Base-by-base conservation (phyloP, 1,284 basidiomycete species). In the Heterobasidion parviporum region DNA sequence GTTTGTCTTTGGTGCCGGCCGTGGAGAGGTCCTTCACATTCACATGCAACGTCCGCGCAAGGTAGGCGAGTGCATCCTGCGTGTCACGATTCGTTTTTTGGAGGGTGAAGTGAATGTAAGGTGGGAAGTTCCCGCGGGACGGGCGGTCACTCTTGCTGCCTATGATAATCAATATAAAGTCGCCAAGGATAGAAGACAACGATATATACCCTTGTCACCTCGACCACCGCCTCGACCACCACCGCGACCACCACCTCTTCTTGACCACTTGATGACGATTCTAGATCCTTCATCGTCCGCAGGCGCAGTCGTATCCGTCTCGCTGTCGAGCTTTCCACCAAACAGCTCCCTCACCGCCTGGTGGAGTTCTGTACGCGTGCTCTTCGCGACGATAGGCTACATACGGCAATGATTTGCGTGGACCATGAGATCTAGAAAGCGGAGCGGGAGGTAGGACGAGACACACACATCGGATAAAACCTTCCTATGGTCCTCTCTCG, bases 41-140 rank as follows among this genome's bases (percentile, higher is more conserved):
- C 64, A 86, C 79, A 56, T 88, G 86, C 32, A 99, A 76, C 46
- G 83, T 79, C 12, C 92, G 85, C 10, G 89, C 78, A 38, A 98
- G 72, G 64, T 94, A 79, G 0, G 82, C 78, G 20, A 99, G 81
- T 1, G 93, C 94, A 65, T 99, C 97, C 68, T 98, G 94, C 3
- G 94, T 96, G 67, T 99, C 97, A 48, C 97, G 85, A 65, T 98
- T 99, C 15, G 94, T 93, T 73, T 99, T 99, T 68, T 98, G 96
- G 44, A 99, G 74, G 0, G 93, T 94, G 70, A 99, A 98, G 67
- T 98, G 94, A 58, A 99, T 94, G 69, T 92, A 99, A 0, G 89
- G 89, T 59, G 89, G 89, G 61, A 81, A 89, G 35, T 75, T 80
- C n/a, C 83, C 83, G 35, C 87, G 77, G 50, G 79, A 72, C 32